Evolutionary conservation across 345 rosid genomes (phyloP), one percentile per base, ranked within the genome.

Genomic region (Turritis glabra): DNA sequence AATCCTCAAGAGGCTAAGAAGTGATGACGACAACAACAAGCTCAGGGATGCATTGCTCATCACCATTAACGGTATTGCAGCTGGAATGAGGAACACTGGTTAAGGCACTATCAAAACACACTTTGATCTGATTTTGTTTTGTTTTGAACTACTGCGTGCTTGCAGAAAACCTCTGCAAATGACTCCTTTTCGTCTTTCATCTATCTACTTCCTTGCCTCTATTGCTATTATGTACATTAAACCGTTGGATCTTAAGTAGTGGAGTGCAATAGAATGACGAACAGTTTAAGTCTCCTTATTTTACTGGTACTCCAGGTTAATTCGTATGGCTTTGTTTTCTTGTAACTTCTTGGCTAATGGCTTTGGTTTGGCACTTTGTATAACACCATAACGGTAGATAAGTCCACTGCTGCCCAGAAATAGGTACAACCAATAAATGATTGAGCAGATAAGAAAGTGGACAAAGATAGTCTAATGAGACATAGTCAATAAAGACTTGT

Each of bases 41-140:
- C 93, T 94, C 67, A 86, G 97, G 79, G 97, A 92, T 81, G 96
- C 97, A 10, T 81, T 92, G 80, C 93, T 89, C 13, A 90, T 95
- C 79, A 92, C 97, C 41, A 89, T 90, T 38, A 91, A 94, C 26
- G 97, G 97, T 22, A 94, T 94, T 30, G 99, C 97, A 47, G 99
- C 99, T 38, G 97, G 99, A n/a, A 94, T 90, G 97, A 88, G 96
- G 83, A 92, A 90, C 76, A 90, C 97, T 0, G 93, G 97, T 79
- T 87, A 72, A 13, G 46, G 12, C 23, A 58, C 44, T 57, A 18
- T 18, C 63, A 56, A 56, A 56, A n/a, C 23, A 19, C 5, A 2
- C 22, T 14, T 15, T 23, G 27, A 55, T 40, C 13, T 72, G 51
- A 3, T 38, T 63, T 62, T 62, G 44, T 41, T 51, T 62, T 51